Evolutionary conservation across 2,329 filamentous ascomycete species (phyloP).

Genomic region (Ploettnerulaceae sp.): DNA sequence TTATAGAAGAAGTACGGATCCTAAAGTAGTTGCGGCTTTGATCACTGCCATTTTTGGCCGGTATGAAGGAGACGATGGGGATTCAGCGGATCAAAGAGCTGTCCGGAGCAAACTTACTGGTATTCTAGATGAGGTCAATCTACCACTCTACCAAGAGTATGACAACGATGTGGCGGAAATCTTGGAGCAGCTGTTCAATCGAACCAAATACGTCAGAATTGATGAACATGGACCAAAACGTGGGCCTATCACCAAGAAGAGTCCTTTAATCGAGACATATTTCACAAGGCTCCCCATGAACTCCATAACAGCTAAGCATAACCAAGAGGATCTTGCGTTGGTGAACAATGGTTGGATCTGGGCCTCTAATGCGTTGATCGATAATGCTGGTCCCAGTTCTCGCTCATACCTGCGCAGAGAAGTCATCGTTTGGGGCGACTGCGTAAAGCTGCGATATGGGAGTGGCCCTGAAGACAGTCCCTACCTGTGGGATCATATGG

Average conservation of each 20-base stretch:
- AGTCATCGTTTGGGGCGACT: constrained; percentile 98
- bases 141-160: constrained; percentile 88
- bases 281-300: constrained; percentile 86
- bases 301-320: constrained; percentile 70
- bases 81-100: constrained; percentile 46
- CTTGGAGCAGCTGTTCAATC: constrained; percentile 85
- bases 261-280: constrained; percentile 86
- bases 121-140: constrained; percentile 78
- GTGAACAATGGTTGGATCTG: constrained; percentile 99
- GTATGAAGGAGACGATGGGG: constrained; percentile 49
- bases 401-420: constrained; percentile 92
- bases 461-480: constrained; percentile 76
- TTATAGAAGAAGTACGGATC: constrained; percentile 66
- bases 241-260: constrained; percentile 70
- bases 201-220: constrained; percentile 91
- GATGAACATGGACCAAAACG: constrained; percentile 86
- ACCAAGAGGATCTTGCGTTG: constrained; percentile 70
- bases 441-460: constrained; percentile 93
- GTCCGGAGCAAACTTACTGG: constrained; percentile 52
- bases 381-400: constrained; percentile 87
- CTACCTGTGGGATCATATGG: constrained; percentile 95
- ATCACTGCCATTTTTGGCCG: constrained; percentile 64
- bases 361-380: constrained; percentile 89
- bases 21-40: constrained; percentile 64
- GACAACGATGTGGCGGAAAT: constrained; percentile 78